Evolutionary conservation across 805 yeast species (phyloP), one percentile per base, ranked within the genome.

Genomic region (Lipomyces sp.): DNA sequence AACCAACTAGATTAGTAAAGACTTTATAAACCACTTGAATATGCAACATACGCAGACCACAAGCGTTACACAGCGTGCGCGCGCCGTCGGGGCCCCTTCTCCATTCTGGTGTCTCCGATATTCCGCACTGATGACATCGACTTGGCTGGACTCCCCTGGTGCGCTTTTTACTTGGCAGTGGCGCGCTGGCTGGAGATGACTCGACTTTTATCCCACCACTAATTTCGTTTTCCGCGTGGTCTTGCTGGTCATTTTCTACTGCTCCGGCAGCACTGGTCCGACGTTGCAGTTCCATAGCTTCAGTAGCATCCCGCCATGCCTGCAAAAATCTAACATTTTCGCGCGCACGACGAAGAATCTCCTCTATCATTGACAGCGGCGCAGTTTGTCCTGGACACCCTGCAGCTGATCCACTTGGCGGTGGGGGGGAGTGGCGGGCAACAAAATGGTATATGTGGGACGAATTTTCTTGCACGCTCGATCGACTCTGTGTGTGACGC

Each of bases 21-120:
- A 3, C 24, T 15, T 30, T 4, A 32, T 4, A 4, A 15, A 37
- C 11, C 35, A 51, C 50, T 24, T 24, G 32, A 2, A 51, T 34
- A 32, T 24, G 13, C 15, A 42, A 60, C 70, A 33, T 57, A 67
- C 71, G 73, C 53, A 90, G 77, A 0, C 96, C 96, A 76, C 96
- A 90, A 0, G 95, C 95, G 75, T 90, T 90, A 77, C 96, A 90
- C 60, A 90, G 77, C 0, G 92, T 88, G 51, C 92, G 80, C 13
- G 86, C 85, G 2, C 95, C 96, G 62, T 84, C 84, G 1, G 96
- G 95, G 0, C 95, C 95, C 57, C 88, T 82, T 63, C 96, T 79
- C 96, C 96, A 90, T 76, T 90, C 95, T 0, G 95, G 95, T 0
- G 96, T 89, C 57, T 84, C 85, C 6, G 70, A 55, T 15, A 69